phyloP scores from a whole-genome alignment of 352 stramenopile genomes.

The Hyphochytrium catenoides region DNA sequence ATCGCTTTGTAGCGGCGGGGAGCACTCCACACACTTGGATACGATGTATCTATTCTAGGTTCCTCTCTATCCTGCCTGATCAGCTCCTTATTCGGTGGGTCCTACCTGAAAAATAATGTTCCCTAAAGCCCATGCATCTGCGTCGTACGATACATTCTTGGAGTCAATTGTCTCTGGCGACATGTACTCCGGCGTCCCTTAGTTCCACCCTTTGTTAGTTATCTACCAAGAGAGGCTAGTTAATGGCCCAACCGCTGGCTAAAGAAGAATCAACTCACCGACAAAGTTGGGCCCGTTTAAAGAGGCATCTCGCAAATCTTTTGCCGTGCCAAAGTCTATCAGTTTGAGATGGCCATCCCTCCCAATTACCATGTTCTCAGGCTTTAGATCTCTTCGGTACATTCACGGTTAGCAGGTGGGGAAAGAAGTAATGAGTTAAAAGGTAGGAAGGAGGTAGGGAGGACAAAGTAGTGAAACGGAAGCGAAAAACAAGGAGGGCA shows the following conservation, averaged over 20 bases:
- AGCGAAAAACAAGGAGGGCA: constrained; percentile 14
- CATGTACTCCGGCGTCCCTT: constrained; percentile 60
- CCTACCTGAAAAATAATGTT: constrained; percentile 46
- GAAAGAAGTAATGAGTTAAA: no score
- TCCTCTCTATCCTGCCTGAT: no score
- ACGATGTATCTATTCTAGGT: no score
- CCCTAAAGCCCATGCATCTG: constrained; percentile 44
- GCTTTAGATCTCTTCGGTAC: constrained; percentile 55
- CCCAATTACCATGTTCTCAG: constrained; percentile 83
- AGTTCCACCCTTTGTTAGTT: no score
- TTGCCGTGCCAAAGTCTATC: constrained; percentile 58
- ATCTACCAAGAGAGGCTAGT: no score
- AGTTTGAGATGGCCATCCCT: constrained; percentile 30
- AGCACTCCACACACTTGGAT: no score
- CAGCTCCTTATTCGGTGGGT: no score
- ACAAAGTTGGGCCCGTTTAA: constrained; percentile 61
- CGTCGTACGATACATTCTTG: constrained; percentile 25
- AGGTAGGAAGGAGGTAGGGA: neutral
- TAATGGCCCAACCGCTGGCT: no score
- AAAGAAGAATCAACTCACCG: no score
- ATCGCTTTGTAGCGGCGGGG: no score
- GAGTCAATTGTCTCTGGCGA: constrained; percentile 55
- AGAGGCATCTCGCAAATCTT: constrained; percentile 23
- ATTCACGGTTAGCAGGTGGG: no score
- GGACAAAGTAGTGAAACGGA: neutral